These are phyloP conservation scores for Trametes sp. DNA, from an alignment of 1,284 basidiomycete genomes.

Conservation along the genomic window DNA sequence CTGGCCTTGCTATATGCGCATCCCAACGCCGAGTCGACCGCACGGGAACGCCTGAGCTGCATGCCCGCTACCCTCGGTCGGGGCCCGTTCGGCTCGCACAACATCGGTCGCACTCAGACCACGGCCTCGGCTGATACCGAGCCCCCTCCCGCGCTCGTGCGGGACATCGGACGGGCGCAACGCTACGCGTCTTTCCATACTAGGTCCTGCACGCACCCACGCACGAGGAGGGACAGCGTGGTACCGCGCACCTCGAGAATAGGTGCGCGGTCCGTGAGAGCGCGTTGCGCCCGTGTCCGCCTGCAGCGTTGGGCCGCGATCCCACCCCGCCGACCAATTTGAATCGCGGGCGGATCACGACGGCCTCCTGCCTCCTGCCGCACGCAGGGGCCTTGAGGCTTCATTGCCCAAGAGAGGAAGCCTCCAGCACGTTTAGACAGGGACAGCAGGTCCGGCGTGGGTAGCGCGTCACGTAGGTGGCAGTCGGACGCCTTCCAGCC, in stretches of 20 bases:
- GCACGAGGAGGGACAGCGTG: not conserved
- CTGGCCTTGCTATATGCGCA: not conserved
- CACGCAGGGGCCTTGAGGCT: not conserved
- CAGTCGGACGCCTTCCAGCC: not conserved
- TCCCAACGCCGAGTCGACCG: not conserved
- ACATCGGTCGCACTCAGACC: conserved; percentile 2
- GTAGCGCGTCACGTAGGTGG: not conserved
- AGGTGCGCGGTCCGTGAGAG: not conserved
- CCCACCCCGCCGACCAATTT: conserved; percentile 7
- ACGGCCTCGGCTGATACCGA: conserved; percentile 6
- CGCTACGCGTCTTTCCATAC: not conserved
- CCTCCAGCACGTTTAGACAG: not conserved
- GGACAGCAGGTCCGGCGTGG: not conserved
- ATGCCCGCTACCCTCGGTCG: not conserved
- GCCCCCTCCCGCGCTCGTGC: not conserved
- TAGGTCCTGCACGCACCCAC: not conserved
- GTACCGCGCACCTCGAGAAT: not conserved
- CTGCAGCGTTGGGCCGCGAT: not conserved
- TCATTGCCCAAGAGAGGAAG: not conserved
- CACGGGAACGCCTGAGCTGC: not conserved
- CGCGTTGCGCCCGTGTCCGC: not conserved
- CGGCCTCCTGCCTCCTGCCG: conserved; percentile 1
- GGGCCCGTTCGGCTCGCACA: conserved; percentile 11
- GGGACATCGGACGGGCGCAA: not conserved
- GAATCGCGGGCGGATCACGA: conserved; percentile 16